Base-by-base conservation (phyloP, 352 stramenopile genomes). In the Globisporangium ultimum region DNA sequence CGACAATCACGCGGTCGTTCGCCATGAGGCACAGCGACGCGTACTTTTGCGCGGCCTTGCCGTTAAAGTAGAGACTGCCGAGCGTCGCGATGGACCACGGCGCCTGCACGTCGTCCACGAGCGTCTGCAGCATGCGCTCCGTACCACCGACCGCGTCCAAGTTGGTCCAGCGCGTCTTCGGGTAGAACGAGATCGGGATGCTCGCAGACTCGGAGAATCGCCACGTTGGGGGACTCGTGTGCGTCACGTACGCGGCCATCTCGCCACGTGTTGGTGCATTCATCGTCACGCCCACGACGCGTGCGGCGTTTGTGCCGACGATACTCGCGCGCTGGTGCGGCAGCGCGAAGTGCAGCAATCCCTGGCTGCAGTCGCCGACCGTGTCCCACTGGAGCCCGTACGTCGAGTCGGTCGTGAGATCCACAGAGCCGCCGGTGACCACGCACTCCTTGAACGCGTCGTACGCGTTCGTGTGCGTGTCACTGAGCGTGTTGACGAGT, bases 1-100 rank as follows among this genome's bases (percentile, higher is more conserved):
- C 2, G 80, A 36, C 28, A 5, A 36, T 36, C 28, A 91, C 70
- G 48, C 91, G 66, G 13, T 85, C 64, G 40, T 75, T 69, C 2
- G 84, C 80, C 12, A 93, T 59, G n/a, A 93, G 58, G 61, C 80
- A 88, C 78, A 93, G 86, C 0, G 74, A 84, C 5, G 74, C 82
- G 52, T 82, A 90, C 66, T 91, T 91, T 53, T 93, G 84, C 18
- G 90, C 53, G 9, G 74, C 56, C 42, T 92, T 93, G 46, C 84
- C 82, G 54, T 90, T 91, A 60, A 93, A 93, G 70, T 92, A 93
- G 64, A 91, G 91, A 58, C 80, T 89, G 22, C 75, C 82, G 8
- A 81, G 47, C 11, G 46, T 56, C 18, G 71, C 57, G 17, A 82
- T 80, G 1, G 67, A 72, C 83, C 79, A 92, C 15, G 67, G 60